phyloP scores from a whole-genome alignment of 768 basidiomycete species.

The Boletus pseudo-olivaceus region DNA sequence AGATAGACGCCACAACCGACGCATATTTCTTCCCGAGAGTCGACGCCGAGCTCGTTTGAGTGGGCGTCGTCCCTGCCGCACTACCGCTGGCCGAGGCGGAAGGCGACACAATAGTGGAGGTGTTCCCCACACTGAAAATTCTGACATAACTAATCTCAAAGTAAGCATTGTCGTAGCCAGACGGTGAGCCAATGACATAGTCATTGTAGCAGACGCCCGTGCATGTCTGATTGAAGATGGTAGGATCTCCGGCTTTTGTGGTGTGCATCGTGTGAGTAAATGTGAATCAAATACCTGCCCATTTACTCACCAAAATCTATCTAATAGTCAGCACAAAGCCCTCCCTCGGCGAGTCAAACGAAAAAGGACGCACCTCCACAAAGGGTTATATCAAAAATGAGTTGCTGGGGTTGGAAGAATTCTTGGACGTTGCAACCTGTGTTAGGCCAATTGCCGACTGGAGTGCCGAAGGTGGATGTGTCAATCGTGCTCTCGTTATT shows the following conservation, averaged over 20 bases:
- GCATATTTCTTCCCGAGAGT: not conserved
- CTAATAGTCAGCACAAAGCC: slow-evolving; percentile 10
- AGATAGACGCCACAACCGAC: slow-evolving; percentile 8
- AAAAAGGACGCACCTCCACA: slow-evolving; percentile 48
- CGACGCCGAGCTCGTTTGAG: slow-evolving; percentile 10
- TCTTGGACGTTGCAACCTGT: slow-evolving; percentile 49
- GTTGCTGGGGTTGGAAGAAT: slow-evolving; percentile 59
- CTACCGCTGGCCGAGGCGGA: slow-evolving; percentile 18
- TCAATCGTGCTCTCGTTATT: slow-evolving; percentile 49
- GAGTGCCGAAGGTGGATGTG: slow-evolving; percentile 58
- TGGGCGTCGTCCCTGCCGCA: slow-evolving; percentile 11
- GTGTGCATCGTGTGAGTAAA: slow-evolving; percentile 27
- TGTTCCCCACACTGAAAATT: slow-evolving; percentile 40
- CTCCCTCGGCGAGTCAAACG: slow-evolving; percentile 14
- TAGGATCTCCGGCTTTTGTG: slow-evolving; percentile 43
- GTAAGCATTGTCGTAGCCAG: slow-evolving; percentile 62
- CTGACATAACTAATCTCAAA: slow-evolving; percentile 68
- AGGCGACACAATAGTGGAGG: slow-evolving; percentile 24
- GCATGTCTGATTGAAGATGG: slow-evolving; percentile 59
- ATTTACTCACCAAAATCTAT: slow-evolving; percentile 33
- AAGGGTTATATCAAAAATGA: slow-evolving; percentile 73
- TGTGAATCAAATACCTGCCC: not conserved
- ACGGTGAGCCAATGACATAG: slow-evolving; percentile 61
- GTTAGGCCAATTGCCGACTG: slow-evolving; percentile 65
- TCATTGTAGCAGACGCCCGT: slow-evolving; percentile 65